Evolutionary conservation across 176 grass and related monocot species (phyloP).

Genomic region (Avena atlantica): DNA sequence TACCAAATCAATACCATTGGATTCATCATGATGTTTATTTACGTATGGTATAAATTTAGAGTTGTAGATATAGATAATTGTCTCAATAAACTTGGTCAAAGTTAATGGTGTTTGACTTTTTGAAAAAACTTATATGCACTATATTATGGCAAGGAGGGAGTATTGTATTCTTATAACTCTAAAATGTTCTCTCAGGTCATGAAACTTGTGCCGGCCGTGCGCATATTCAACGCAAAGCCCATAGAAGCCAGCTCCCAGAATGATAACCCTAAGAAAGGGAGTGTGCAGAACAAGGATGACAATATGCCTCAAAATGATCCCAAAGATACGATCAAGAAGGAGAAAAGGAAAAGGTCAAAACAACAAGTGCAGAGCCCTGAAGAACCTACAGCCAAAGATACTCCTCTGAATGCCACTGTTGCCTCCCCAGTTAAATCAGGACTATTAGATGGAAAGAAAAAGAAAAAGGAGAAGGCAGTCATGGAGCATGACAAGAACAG

Average conservation of each 20-base stretch:
- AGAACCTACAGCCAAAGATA: constrained; percentile 24
- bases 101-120: no score
- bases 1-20: no score
- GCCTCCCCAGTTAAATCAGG: constrained; percentile 30
- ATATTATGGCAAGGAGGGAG: no score
- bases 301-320: not conserved
- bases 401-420: not conserved
- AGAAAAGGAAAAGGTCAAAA: constrained; percentile 48
- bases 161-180: constrained; percentile 12
- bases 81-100: no score
- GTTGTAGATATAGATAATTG: no score
- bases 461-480: constrained; percentile 37
- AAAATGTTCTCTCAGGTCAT: constrained; percentile 56
- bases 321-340: constrained; percentile 43
- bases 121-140: no score
- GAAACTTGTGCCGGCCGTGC: constrained; percentile 65
- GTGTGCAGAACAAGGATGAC: constrained; percentile 35
- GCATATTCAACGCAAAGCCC: constrained; percentile 85
- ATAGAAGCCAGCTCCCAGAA: constrained; percentile 53
- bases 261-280: constrained; percentile 46
- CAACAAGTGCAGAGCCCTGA: constrained; percentile 25
- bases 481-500: constrained; percentile 30
- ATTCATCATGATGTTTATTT: no score
- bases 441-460: constrained; percentile 34
- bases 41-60: no score